Base-by-base conservation (phyloP, 192 early-diverging fungal species). In the Cladochytrium replicatum region DNA sequence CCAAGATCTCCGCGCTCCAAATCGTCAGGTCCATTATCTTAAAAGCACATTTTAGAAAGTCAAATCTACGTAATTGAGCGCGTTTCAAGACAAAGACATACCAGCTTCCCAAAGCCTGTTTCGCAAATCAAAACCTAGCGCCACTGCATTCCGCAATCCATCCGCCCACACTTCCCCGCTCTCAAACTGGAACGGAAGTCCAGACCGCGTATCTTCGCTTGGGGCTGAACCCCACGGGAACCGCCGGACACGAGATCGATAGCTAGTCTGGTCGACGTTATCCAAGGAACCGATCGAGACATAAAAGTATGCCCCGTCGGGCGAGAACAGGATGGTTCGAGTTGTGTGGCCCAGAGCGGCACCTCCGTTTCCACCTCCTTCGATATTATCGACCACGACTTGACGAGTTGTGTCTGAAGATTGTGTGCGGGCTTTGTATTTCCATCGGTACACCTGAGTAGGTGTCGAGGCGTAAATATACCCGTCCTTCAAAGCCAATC, bases 11-110 rank as follows among this genome's bases (percentile, higher is more conserved):
- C 30, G 6, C 67, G 43, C 6, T 23, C 25, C 24, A 66, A 39
- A 26, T 58, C 42, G 27, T 66, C 63, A 6, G 68, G 55, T 6
- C 68, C 68, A 43, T 65, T 66, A n/a, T 59, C n/a, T n/a, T n/a
- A n/a, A n/a, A n/a, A n/a, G n/a, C n/a, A n/a, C n/a, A n/a, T n/a
- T n/a, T n/a, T n/a, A n/a, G n/a, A n/a, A n/a, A n/a, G n/a, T n/a
- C n/a, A n/a, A n/a, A n/a, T n/a, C n/a, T n/a, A n/a, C n/a, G n/a
- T n/a, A n/a, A n/a, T n/a, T n/a, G n/a, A n/a, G n/a, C n/a, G n/a
- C n/a, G n/a, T n/a, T n/a, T n/a, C n/a, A n/a, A n/a, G n/a, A n/a
- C n/a, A n/a, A n/a, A n/a, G n/a, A n/a, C n/a, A n/a, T n/a, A n/a
- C n/a, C 64, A 1, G 63, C 51, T 4, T 32, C 55, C 68, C 68